phyloP scores from a whole-genome alignment of 2,329 filamentous ascomycete genomes.

The Grosmannia clavigera region DNA sequence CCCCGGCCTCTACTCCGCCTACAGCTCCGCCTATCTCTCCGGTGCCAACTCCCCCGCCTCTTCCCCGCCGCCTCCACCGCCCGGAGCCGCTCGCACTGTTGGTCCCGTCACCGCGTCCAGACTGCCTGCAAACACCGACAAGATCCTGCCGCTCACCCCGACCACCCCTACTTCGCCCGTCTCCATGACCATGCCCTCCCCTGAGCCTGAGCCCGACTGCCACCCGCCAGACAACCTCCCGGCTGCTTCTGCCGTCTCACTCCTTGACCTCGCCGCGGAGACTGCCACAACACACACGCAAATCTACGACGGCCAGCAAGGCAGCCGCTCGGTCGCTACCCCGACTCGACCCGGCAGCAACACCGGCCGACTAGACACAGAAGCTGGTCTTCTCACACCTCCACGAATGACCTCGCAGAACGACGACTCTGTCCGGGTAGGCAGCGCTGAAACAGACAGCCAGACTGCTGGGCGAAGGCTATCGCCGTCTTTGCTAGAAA shows the following conservation, averaged over 20 bases:
- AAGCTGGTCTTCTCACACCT: neutral
- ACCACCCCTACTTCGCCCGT: slow-evolving; percentile 9
- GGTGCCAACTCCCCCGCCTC: neutral
- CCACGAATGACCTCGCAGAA: neutral
- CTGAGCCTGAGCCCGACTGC: neutral
- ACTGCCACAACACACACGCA: neutral
- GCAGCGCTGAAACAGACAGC: too few relatives aligned
- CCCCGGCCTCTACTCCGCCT: neutral
- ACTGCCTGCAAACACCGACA: slow-evolving; percentile 15
- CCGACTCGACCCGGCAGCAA: neutral
- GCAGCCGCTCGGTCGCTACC: neutral
- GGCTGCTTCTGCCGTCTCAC: too few relatives aligned
- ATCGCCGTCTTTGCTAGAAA: neutral
- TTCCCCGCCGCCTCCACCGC: neutral
- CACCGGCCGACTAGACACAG: neutral
- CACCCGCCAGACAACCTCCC: neutral
- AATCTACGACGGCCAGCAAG: neutral
- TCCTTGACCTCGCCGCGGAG: too few relatives aligned
- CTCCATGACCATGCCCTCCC: neutral
- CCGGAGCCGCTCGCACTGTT: neutral
- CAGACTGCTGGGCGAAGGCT: neutral
- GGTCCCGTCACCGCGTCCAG: neutral
- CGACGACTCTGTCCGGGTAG: too few relatives aligned
- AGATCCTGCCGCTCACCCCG: slow-evolving; percentile 21
- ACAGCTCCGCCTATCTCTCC: neutral